Percentiles rank a stretch among this genome's conserved stretches.
phyloP scores from a whole-genome alignment of 352 stramenopile species.

The Pythium utonaiense region DNA sequence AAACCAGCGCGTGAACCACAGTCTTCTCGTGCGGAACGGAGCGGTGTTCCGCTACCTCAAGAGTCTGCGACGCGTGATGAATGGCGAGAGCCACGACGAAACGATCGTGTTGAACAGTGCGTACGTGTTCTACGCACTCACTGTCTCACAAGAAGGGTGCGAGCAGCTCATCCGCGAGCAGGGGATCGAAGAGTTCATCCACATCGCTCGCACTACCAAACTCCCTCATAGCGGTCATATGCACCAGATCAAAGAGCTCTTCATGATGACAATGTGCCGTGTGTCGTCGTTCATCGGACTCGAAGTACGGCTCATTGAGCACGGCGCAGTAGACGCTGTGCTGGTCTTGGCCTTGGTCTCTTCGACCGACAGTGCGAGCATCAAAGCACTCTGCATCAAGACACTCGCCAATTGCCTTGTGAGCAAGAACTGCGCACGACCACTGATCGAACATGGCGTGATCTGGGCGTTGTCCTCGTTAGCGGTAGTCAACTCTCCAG shows the following conservation, averaged over 20 bases:
- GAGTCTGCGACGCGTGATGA: constrained; percentile 37
- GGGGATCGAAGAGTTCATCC: constrained; percentile 66
- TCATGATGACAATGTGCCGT: constrained; percentile 64
- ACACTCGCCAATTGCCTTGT: constrained; percentile 75
- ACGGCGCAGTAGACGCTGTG: constrained; percentile 63
- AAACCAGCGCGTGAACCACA: constrained; percentile 50
- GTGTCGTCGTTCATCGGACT: constrained; percentile 63
- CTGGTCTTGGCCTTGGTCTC: constrained; percentile 74
- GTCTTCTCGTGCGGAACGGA: constrained; percentile 45
- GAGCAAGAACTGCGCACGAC: constrained; percentile 54
- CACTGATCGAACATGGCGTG: constrained; percentile 67
- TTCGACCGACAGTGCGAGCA: constrained; percentile 45
- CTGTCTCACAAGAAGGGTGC: constrained; percentile 58
- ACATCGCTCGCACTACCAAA: constrained; percentile 45
- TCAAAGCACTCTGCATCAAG: constrained; percentile 74
- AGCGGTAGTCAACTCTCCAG: constrained; percentile 48
- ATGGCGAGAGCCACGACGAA: constrained; percentile 18
- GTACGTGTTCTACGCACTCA: constrained; percentile 66
- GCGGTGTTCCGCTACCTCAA: constrained; percentile 58
- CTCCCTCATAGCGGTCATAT: constrained; percentile 29
- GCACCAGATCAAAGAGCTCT: constrained; percentile 58
- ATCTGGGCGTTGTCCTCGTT: constrained; percentile 74
- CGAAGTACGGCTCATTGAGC: constrained; percentile 61
- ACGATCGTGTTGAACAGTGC: constrained; percentile 68
- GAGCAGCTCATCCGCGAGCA: constrained; percentile 72